These are phyloP conservation scores for Septoria linicola DNA, from an alignment of 2,329 filamentous ascomycete genomes.

Conservation along the genomic window DNA sequence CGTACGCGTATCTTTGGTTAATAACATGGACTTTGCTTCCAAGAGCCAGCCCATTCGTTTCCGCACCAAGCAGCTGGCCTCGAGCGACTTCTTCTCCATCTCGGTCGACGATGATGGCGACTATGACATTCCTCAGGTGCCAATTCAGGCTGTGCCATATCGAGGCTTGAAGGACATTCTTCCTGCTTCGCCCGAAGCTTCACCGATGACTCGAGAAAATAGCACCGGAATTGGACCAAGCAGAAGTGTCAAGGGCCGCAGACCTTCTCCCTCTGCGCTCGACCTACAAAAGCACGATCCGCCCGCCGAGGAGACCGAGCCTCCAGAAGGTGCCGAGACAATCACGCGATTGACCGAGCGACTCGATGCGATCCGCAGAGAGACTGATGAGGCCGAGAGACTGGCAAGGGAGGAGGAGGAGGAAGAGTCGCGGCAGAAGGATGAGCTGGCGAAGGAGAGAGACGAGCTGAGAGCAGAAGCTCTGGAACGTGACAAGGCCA, in stretches of 20 bases:
- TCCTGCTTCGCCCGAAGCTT: constrained; percentile 63
- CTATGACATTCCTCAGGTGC: constrained; percentile 49
- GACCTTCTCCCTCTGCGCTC: constrained; percentile 61
- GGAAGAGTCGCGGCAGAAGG: constrained; percentile 48
- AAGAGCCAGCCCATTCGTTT: constrained; percentile 82
- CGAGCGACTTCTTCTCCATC: constrained; percentile 45
- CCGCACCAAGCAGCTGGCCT: constrained; percentile 58
- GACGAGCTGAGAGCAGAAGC: constrained; percentile 74
- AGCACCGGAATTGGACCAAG: constrained; percentile 56
- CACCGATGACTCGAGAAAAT: constrained; percentile 65
- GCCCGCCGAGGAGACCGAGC: constrained; percentile 41
- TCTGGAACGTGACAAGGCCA: constrained; percentile 89
- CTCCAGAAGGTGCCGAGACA: constrained; percentile 62
- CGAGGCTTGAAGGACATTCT: constrained; percentile 48
- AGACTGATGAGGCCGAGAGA: constrained; percentile 75
- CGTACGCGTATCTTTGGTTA: constrained; percentile 87
- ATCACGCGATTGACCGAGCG: constrained; percentile 77
- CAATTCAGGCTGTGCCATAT: constrained; percentile 52
- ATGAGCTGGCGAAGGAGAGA: constrained; percentile 67
- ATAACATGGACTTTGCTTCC: constrained; percentile 87
- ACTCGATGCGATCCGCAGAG: constrained; percentile 75
- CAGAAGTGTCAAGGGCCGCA: constrained; percentile 67
- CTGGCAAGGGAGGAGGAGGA: constrained; percentile 64
- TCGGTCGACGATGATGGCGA: constrained; percentile 31
- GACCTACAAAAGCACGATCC: constrained; percentile 40